These are phyloP conservation scores for Periconia digitata DNA, from an alignment of 2,329 filamentous ascomycete species.

Conservation along the genomic window DNA sequence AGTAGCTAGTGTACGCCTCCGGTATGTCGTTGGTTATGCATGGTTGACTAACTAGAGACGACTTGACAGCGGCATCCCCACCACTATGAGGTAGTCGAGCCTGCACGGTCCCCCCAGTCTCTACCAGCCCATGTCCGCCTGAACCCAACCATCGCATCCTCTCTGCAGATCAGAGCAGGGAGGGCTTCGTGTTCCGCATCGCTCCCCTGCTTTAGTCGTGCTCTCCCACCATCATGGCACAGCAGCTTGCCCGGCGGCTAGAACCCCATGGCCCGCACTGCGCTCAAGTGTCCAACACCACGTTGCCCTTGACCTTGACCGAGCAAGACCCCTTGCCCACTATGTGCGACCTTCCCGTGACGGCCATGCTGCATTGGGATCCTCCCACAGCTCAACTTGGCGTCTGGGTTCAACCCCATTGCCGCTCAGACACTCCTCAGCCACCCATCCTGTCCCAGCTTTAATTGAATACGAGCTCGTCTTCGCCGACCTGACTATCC, in stretches of 20 bases:
- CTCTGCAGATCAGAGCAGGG: slow-evolving; percentile 10
- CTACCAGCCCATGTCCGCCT: no score
- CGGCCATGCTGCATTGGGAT: slow-evolving; percentile 6
- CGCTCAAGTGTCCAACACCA: slow-evolving; percentile 1
- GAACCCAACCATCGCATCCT: no score
- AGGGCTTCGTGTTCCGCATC: slow-evolving; percentile 25
- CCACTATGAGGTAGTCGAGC: no score
- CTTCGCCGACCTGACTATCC: slow-evolving; percentile 20
- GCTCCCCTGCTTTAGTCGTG: slow-evolving; percentile 18
- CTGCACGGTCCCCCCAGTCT: no score
- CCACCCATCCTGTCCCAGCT: slow-evolving; percentile 12
- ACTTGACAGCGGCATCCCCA: no score
- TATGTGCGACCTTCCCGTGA: slow-evolving; percentile 16
- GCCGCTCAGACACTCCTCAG: slow-evolving; percentile 5
- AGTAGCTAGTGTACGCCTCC: no score
- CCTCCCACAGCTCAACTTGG: slow-evolving; percentile 12
- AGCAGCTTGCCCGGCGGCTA: slow-evolving; percentile 4
- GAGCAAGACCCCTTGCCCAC: slow-evolving; percentile 8
- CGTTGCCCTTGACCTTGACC: slow-evolving; percentile 3
- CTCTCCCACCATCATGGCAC: slow-evolving; percentile 13
- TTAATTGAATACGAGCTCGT: slow-evolving; percentile 16
- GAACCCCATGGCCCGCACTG: slow-evolving; percentile 10
- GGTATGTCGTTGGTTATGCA: no score
- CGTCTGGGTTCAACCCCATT: background rate
- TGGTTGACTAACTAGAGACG: no score